A percentile compares a stretch with the other conserved stretches of the same genome.
These are phyloP conservation scores for Murraya paniculata DNA, from an alignment of 345 rosid species.

Conservation along the genomic window DNA sequence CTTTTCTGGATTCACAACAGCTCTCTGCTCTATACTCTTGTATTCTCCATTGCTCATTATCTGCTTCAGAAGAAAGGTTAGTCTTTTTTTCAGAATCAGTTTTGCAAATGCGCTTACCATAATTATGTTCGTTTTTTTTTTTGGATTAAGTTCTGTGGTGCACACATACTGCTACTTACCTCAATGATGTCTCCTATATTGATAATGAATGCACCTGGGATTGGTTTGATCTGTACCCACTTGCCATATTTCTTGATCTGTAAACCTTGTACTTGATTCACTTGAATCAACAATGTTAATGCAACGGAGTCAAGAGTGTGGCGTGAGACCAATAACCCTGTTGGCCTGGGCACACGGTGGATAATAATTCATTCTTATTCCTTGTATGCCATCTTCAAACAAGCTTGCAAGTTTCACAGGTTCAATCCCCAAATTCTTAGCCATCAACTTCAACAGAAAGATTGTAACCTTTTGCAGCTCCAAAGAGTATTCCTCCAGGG, in stretches of 20 bases:
- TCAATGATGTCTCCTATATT: conserved; percentile 37
- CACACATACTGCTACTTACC: conserved; percentile 14
- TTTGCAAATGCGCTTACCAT: no score
- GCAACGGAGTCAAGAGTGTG: conserved; percentile 40
- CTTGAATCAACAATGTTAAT: conserved; percentile 32
- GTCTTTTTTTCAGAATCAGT: neutral
- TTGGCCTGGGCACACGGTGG: conserved; percentile 35
- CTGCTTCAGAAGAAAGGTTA: conserved; percentile 4
- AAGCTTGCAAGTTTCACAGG: conserved; percentile 16
- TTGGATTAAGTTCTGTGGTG: neutral
- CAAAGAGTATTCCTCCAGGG: conserved; percentile 28
- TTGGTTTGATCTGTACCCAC: conserved; percentile 32
- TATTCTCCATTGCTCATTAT: conserved; percentile 40
- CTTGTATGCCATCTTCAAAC: conserved; percentile 36
- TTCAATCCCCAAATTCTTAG: conserved; percentile 31
- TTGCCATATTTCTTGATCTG: conserved; percentile 33
- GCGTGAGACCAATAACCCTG: conserved; percentile 35
- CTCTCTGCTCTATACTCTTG: conserved; percentile 50
- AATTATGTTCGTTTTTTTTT: no score
- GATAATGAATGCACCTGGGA: conserved; percentile 32
- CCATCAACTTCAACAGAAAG: conserved; percentile 26
- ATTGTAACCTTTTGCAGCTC: conserved; percentile 20
- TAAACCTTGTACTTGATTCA: conserved; percentile 26
- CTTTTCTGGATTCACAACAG: conserved; percentile 32
- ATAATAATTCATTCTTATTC: conserved; percentile 45